phyloP scores from a whole-genome alignment of 2,329 filamentous ascomycete species.

The Alternaria gaisen region DNA sequence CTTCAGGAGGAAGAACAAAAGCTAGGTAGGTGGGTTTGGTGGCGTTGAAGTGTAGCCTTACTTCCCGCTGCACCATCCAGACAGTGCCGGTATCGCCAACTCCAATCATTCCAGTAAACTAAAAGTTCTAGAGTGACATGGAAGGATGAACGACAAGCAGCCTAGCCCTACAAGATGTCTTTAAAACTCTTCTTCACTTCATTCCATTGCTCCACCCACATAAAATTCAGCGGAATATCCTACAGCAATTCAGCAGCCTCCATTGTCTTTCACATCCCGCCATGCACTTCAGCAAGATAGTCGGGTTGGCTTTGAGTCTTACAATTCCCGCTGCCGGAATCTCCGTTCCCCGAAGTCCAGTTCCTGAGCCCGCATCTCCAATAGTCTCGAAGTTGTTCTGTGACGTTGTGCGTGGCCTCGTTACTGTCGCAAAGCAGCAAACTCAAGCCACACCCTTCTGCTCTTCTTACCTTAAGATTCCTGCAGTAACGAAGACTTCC shows the following conservation, averaged over 20 bases:
- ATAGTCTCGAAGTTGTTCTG: neutral
- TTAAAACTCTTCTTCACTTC: neutral
- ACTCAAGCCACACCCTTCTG: neutral
- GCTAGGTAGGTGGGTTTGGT: neutral
- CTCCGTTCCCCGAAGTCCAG: neutral
- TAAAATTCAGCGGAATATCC: neutral
- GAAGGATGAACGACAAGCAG: neutral
- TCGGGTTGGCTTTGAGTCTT: neutral
- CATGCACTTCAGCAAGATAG: conserved; percentile 1
- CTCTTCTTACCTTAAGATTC: conserved; percentile 1
- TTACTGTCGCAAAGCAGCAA: conserved; percentile 1
- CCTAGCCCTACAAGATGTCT: neutral
- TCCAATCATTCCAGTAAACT: neutral
- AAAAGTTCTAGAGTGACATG: neutral
- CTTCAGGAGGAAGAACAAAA: neutral
- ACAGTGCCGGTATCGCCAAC: neutral
- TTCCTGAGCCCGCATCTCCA: neutral
- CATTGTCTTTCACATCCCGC: neutral
- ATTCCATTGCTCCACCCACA: too few relatives aligned
- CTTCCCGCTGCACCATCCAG: neutral
- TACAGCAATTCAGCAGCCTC: neutral
- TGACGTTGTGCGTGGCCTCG: neutral
- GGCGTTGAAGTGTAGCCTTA: neutral
- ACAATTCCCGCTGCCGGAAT: neutral
- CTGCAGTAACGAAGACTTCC: neutral